A percentile compares a stretch with the other conserved stretches of the same genome.
phyloP scores from a whole-genome alignment of 352 stramenopile species.

The Peronospora destructor region DNA sequence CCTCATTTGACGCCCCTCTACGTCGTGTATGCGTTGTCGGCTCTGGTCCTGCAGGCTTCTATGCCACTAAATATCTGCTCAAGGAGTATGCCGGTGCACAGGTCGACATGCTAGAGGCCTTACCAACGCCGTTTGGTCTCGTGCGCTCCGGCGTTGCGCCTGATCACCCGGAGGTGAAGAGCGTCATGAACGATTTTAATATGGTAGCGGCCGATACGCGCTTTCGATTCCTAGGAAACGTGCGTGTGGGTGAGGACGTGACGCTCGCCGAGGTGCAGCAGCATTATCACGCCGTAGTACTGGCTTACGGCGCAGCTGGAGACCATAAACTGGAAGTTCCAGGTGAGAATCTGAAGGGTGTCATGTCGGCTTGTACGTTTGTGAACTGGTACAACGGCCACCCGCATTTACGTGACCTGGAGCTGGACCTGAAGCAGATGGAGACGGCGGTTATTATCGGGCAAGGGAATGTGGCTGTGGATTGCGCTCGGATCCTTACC shows the following conservation, averaged over 20 bases:
- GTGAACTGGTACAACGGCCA: conserved; percentile 99
- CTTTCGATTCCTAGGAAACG: conserved; percentile 88
- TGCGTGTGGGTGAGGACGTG: conserved; percentile 84
- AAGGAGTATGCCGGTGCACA: conserved; percentile 53
- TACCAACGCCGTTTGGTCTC: conserved; percentile 94
- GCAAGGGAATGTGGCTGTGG: conserved; percentile 96
- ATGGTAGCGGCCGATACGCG: conserved; percentile 73
- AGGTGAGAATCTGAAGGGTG: conserved; percentile 64
- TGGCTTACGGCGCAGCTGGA: conserved; percentile 93
- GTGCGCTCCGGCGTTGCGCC: conserved; percentile 95
- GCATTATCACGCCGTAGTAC: conserved; percentile 91
- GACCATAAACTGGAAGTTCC: conserved; percentile 85
- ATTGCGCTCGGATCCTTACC: conserved; percentile 93
- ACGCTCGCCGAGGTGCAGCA: conserved; percentile 79
- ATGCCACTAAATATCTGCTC: conserved; percentile 93
- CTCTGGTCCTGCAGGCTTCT: conserved; percentile 88
- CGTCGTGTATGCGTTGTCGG: conserved; percentile 86
- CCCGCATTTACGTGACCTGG: conserved; percentile 87
- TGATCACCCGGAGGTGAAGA: conserved; percentile 98
- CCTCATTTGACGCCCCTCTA: conserved; percentile 12
- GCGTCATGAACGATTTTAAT: conserved; percentile 95
- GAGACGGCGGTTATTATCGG: conserved; percentile 93
- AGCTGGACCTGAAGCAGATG: conserved; percentile 38
- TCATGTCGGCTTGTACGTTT: conserved; percentile 90
- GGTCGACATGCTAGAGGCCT: conserved; percentile 91